Conservation (phyloP, 1,139 yeast species). For the Sugiyamaella neomexicana region DNA sequence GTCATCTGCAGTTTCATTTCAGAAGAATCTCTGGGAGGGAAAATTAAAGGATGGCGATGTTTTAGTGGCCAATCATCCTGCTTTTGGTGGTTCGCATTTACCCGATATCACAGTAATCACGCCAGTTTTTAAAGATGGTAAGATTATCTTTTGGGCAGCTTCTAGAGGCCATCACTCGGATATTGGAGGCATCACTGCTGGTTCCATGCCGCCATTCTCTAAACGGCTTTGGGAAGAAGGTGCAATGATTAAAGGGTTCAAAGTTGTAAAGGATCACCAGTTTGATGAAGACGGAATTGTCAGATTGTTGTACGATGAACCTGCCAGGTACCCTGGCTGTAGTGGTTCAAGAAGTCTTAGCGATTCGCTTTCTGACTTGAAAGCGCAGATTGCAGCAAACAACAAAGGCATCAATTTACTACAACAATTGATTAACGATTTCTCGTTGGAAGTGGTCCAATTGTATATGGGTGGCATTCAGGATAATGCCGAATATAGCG, state of each 20-base stretch:
- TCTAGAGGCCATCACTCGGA: constrained; percentile 70
- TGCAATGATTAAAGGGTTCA: constrained; percentile 57
- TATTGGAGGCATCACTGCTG: constrained; percentile 66
- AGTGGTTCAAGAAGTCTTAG: constrained; percentile 59
- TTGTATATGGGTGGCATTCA: constrained; percentile 63
- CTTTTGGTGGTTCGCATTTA: constrained; percentile 77
- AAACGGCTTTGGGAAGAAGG: constrained; percentile 65
- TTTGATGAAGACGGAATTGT: constrained; percentile 56
- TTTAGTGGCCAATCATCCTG: constrained; percentile 74
- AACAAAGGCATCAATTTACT: constrained; percentile 60
- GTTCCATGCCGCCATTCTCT: constrained; percentile 66
- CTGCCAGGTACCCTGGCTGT: constrained; percentile 56
- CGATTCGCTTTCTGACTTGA: constrained; percentile 62
- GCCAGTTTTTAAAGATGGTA: constrained; percentile 66
- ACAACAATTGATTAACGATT: constrained; percentile 51
- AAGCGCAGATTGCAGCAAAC: constrained; percentile 69
- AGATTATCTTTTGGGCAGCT: constrained; percentile 56
- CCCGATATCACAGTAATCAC: constrained; percentile 82
- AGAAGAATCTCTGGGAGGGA: constrained; percentile 63
- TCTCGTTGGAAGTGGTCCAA: constrained; percentile 52
- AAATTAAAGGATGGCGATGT: constrained; percentile 68
- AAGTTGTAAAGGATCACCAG: constrained; percentile 54
- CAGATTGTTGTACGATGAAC: constrained; percentile 51
- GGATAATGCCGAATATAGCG: constrained; percentile 59
- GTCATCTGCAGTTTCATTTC: constrained; percentile 79